A percentile compares a stretch with the other conserved stretches of the same genome.
Evolutionary conservation across 2,329 filamentous ascomycete species (phyloP).

Genomic region (Botrytis byssoidea): DNA sequence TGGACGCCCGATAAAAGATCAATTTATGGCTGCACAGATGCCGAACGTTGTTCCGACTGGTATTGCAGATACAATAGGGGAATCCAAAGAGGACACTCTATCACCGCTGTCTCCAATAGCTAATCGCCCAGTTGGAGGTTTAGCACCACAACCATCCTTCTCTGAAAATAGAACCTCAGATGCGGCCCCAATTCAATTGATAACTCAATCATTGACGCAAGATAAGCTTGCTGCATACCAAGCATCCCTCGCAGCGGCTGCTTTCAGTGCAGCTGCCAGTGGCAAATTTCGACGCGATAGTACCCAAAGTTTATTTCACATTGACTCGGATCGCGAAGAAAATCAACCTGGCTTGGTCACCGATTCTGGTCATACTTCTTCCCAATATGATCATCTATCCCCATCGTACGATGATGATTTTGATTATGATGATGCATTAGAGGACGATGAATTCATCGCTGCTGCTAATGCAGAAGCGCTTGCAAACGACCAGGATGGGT

Average conservation of each 20-base stretch:
- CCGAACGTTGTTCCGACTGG: slow-evolving; percentile 26
- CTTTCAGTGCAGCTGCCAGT: slow-evolving; percentile 70
- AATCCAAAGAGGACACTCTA: neutral
- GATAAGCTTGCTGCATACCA: slow-evolving; percentile 72
- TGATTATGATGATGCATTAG: slow-evolving; percentile 62
- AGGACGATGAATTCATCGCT: slow-evolving; percentile 89
- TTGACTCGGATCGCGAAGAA: slow-evolving; percentile 34
- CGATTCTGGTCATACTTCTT: slow-evolving; percentile 41
- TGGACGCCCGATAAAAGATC: slow-evolving; percentile 54
- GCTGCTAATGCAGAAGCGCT: slow-evolving; percentile 92
- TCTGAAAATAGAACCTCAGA: slow-evolving; percentile 15
- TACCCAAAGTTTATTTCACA: slow-evolving; percentile 27
- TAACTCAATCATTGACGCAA: slow-evolving; percentile 47
- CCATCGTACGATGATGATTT: slow-evolving; percentile 45
- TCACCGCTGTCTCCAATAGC: neutral
- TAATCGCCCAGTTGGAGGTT: slow-evolving; percentile 13
- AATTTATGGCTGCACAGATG: slow-evolving; percentile 33
- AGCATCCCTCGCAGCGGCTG: slow-evolving; percentile 78
- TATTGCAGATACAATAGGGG: slow-evolving; percentile 12
- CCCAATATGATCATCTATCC: slow-evolving; percentile 39
- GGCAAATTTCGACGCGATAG: slow-evolving; percentile 68
- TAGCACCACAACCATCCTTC: slow-evolving; percentile 34
- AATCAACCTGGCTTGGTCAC: slow-evolving; percentile 42
- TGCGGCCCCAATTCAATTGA: neutral
- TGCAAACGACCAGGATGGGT: slow-evolving; percentile 87